Percentiles rank a stretch among this genome's conserved stretches.
Conservation (phyloP, 2,329 filamentous ascomycete genomes). For the Cytospora paraplurivora region DNA sequence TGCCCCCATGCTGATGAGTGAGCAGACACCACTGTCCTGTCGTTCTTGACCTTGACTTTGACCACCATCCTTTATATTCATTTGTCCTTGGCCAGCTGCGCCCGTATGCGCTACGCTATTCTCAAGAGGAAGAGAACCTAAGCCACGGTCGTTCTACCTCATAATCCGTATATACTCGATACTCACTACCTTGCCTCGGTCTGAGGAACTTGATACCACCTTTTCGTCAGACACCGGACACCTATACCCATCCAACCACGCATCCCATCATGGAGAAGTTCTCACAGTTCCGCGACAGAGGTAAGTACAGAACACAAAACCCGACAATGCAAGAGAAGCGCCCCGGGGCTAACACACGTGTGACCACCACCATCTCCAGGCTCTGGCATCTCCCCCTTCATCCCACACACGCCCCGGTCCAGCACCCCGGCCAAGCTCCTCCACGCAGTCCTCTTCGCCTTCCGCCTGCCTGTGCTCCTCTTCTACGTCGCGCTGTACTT, state of each 20-base stretch:
- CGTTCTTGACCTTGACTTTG: not conserved
- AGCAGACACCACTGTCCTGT: not conserved
- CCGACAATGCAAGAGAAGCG: not conserved
- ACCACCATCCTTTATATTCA: no score
- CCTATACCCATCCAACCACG: conserved; percentile 13
- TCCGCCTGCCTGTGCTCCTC: conserved; percentile 79
- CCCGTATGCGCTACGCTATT: not conserved
- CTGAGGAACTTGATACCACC: not conserved
- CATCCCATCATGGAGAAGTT: conserved; percentile 79
- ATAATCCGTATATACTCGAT: not conserved
- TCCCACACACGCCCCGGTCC: conserved; percentile 72
- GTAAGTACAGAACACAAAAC: conserved; percentile 47
- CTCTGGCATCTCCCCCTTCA: conserved; percentile 94
- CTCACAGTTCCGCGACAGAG: conserved; percentile 88
- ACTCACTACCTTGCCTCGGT: not conserved
- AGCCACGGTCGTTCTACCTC: conserved; percentile 8
- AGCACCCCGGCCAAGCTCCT: conserved; percentile 64
- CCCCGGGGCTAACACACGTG: not conserved
- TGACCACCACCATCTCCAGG: conserved; percentile 54
- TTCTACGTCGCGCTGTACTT: conserved; percentile 72
- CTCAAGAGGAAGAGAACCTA: not conserved
- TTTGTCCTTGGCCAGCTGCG: not conserved
- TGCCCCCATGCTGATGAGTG: not conserved
- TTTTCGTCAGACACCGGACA: not conserved
- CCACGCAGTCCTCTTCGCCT: conserved; percentile 72